Percentiles rank a stretch among this genome's conserved stretches.
Evolutionary conservation across 495 filamentous ascomycete genomes (phyloP).

Genomic region (Talaromyces liani): DNA sequence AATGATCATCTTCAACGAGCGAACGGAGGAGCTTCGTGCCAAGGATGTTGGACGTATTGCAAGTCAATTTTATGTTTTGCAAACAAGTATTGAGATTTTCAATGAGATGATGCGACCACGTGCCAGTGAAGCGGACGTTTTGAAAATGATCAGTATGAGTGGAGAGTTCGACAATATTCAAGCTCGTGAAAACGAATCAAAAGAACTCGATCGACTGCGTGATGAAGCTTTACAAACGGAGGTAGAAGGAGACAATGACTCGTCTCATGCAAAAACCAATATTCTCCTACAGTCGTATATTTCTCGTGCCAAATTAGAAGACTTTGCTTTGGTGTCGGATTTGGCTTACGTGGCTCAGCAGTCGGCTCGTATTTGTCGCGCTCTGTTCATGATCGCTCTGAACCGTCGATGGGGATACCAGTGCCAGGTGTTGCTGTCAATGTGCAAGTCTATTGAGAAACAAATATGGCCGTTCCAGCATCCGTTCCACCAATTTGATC

Average conservation of each 20-base stretch:
- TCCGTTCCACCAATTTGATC: constrained; percentile 89
- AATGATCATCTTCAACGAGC: constrained; percentile 98
- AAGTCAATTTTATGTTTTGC: constrained; percentile 91
- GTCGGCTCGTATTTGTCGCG: constrained; percentile 84
- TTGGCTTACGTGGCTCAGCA: constrained; percentile 94
- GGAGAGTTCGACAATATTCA: constrained; percentile 98
- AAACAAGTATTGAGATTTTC: constrained; percentile 91
- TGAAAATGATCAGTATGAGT: constrained; percentile 92
- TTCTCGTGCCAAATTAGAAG: constrained; percentile 77
- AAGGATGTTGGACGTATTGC: constrained; percentile 96
- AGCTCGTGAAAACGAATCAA: constrained; percentile 74
- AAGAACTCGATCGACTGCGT: constrained; percentile 63
- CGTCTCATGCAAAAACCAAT: constrained; percentile 86
- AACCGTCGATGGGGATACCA: constrained; percentile 93
- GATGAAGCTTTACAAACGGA: constrained; percentile 63
- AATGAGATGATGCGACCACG: constrained; percentile 80
- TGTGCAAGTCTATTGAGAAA: constrained; percentile 96
- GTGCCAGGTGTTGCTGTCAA: constrained; percentile 76
- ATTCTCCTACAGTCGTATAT: constrained; percentile 93
- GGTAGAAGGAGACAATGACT: constrained; percentile 65
- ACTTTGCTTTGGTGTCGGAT: constrained; percentile 89
- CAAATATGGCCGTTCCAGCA: constrained; percentile 92
- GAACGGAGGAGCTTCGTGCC: constrained; percentile 78
- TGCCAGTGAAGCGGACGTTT: constrained; percentile 78
- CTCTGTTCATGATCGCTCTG: constrained; percentile 94